phyloP scores from a whole-genome alignment of 495 filamentous ascomycete genomes.

The Penicillium pancosmium region DNA sequence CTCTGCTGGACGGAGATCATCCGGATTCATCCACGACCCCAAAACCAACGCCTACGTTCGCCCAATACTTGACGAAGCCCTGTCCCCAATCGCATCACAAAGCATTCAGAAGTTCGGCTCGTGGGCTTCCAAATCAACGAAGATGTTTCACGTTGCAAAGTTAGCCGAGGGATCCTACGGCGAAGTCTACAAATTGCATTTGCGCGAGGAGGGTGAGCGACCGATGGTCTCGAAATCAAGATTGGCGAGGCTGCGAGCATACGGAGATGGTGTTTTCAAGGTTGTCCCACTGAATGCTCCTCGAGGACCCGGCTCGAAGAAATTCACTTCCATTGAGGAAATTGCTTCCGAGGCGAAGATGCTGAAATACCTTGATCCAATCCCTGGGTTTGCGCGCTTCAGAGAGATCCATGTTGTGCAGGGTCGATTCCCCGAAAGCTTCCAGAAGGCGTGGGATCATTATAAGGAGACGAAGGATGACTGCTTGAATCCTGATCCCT shows the following conservation, averaged over 20 bases:
- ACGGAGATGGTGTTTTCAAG: slow-evolving; percentile 53
- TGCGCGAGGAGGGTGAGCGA: slow-evolving; percentile 41
- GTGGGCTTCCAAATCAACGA: slow-evolving; percentile 45
- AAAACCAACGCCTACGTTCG: slow-evolving; percentile 44
- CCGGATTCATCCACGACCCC: slow-evolving; percentile 40
- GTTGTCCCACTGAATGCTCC: slow-evolving; percentile 50
- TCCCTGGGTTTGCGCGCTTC: slow-evolving; percentile 93
- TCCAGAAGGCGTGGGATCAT: slow-evolving; percentile 68
- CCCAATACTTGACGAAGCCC: slow-evolving; percentile 41
- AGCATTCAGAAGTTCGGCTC: slow-evolving; percentile 45
- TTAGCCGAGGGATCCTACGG: slow-evolving; percentile 56
- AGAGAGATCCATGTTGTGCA: slow-evolving; percentile 73
- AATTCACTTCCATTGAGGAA: slow-evolving; percentile 52
- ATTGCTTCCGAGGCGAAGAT: slow-evolving; percentile 71
- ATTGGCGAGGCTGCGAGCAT: slow-evolving; percentile 39
- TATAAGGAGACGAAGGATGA: slow-evolving; percentile 61
- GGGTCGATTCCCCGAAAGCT: slow-evolving; percentile 64
- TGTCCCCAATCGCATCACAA: slow-evolving; percentile 40
- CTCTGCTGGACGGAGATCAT: slow-evolving; percentile 30
- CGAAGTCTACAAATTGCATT: slow-evolving; percentile 51
- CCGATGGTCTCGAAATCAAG: slow-evolving; percentile 46
- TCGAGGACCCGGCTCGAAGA: slow-evolving; percentile 48
- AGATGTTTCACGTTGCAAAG: slow-evolving; percentile 48
- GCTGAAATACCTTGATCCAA: slow-evolving; percentile 72
- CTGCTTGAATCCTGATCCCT: slow-evolving; percentile 66